These are phyloP conservation scores for Wallacemonas sp. DNA, from an alignment of 208 protist genomes.

Conservation along the genomic window DNA sequence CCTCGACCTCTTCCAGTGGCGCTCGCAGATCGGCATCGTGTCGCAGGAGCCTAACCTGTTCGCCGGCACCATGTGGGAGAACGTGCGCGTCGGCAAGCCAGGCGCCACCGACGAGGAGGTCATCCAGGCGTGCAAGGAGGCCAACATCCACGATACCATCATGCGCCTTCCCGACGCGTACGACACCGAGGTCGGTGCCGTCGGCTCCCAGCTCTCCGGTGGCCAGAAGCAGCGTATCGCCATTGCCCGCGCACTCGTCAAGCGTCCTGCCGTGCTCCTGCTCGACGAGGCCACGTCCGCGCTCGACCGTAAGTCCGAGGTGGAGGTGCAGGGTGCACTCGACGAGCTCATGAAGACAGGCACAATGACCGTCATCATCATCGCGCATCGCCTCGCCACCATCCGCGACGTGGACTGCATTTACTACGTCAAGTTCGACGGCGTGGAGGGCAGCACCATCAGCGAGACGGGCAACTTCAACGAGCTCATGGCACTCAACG, in stretches of 20 bases:
- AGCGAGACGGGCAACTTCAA: constrained; percentile 57
- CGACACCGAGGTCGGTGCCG: constrained; percentile 72
- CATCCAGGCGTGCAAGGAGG: constrained; percentile 57
- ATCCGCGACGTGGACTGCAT: constrained; percentile 88
- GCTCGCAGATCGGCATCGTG: constrained; percentile 73
- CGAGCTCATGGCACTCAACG: constrained; percentile 44
- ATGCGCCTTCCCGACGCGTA: constrained; percentile 74
- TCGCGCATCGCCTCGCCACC: constrained; percentile 90
- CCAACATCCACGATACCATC: constrained; percentile 88
- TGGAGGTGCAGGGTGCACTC: constrained; percentile 77
- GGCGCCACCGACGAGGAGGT: constrained; percentile 74
- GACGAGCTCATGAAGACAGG: constrained; percentile 61
- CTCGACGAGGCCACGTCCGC: constrained; percentile 92
- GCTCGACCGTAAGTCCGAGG: constrained; percentile 88
- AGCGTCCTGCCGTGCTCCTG: constrained; percentile 71
- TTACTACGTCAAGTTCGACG: constrained; percentile 71
- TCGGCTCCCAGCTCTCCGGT: constrained; percentile 81
- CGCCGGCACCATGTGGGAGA: constrained; percentile 60
- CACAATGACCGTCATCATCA: constrained; percentile 77
- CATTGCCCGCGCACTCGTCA: constrained; percentile 83
- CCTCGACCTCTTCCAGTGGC: constrained; percentile 49
- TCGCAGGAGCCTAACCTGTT: constrained; percentile 86
- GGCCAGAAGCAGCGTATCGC: constrained; percentile 92
- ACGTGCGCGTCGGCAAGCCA: constrained; percentile 65
- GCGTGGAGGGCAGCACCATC: constrained; percentile 49